These are phyloP conservation scores for Chlorella sp. DNA, from an alignment of 139 green algal genomes.

Conservation along the genomic window DNA sequence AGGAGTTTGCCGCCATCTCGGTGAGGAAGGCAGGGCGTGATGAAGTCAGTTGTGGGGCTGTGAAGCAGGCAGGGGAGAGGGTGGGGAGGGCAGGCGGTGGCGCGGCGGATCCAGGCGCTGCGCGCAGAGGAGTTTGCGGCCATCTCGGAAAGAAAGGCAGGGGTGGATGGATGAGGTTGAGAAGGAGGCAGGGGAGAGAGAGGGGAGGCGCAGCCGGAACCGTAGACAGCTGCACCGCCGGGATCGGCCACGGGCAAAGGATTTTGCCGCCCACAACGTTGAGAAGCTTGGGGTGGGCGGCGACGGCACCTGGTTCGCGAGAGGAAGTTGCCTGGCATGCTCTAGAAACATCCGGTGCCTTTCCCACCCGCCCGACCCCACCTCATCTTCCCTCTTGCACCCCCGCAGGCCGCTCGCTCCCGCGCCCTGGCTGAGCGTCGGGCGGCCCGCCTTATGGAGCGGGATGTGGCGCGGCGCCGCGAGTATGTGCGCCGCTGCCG, in stretches of 20 bases:
- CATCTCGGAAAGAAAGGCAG: slow-evolving; percentile 43
- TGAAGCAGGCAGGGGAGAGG: not conserved
- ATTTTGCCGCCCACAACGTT: too few species aligned
- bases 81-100: not conserved
- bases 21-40: not conserved
- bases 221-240: too few species aligned
- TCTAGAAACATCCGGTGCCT: not conserved
- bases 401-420: not conserved
- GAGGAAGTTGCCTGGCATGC: not conserved
- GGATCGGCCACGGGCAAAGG: too few species aligned
- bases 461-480: slow-evolving; percentile 73
- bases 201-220: not conserved
- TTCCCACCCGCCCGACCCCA: not conserved
- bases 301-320: too few species aligned
- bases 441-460: slow-evolving; percentile 65
- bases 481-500: slow-evolving; percentile 82
- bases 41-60: too few species aligned
- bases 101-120: slow-evolving; percentile 17
- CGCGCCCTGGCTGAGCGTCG: slow-evolving; percentile 53
- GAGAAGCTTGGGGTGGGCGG: too few species aligned
- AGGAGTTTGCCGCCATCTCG: slow-evolving; percentile 89
- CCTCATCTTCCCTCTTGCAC: not conserved
- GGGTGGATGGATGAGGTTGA: not conserved
- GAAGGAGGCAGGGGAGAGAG: not conserved
- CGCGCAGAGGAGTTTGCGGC: slow-evolving; percentile 92